These are phyloP conservation scores for Ceratobasidium sp. DNA, from an alignment of 1,284 basidiomycete genomes.

Conservation along the genomic window DNA sequence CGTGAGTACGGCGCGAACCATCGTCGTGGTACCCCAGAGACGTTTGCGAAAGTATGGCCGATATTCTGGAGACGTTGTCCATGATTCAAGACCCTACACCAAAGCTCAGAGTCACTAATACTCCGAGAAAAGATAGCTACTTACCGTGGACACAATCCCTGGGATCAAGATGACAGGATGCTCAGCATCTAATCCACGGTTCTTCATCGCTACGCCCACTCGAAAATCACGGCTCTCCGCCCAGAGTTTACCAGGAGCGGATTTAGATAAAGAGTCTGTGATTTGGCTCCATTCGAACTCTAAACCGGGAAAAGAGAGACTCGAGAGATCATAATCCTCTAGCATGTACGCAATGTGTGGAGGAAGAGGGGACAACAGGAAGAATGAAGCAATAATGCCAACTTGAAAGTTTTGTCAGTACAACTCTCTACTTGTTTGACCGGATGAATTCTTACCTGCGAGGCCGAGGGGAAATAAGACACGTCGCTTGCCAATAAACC, in stretches of 20 bases:
- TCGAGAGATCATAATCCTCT: slow-evolving; percentile 48
- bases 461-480: slow-evolving; percentile 49
- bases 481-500: slow-evolving; percentile 45
- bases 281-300: slow-evolving; percentile 49
- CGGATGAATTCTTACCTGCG: slow-evolving; percentile 36
- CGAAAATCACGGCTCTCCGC: slow-evolving; percentile 48
- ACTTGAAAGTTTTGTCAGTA: slow-evolving; percentile 32
- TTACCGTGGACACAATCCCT: slow-evolving; percentile 49
- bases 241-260: slow-evolving; percentile 48
- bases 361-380: slow-evolving; percentile 47
- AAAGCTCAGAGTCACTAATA: not conserved
- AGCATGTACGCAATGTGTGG: slow-evolving; percentile 47
- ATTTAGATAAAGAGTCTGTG: slow-evolving; percentile 43
- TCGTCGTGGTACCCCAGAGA: slow-evolving; percentile 84
- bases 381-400: slow-evolving; percentile 47
- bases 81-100: slow-evolving; percentile 80
- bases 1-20: slow-evolving; percentile 89
- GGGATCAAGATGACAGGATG: slow-evolving; percentile 49
- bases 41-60: slow-evolving; percentile 85
- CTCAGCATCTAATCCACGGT: slow-evolving; percentile 45
- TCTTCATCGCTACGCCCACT: slow-evolving; percentile 43
- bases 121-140: not conserved
- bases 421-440: not conserved
- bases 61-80: slow-evolving; percentile 85
- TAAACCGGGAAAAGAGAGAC: slow-evolving; percentile 44